phyloP scores from a whole-genome alignment of 208 protist genomes.

The Trypanosoma rangeli region DNA sequence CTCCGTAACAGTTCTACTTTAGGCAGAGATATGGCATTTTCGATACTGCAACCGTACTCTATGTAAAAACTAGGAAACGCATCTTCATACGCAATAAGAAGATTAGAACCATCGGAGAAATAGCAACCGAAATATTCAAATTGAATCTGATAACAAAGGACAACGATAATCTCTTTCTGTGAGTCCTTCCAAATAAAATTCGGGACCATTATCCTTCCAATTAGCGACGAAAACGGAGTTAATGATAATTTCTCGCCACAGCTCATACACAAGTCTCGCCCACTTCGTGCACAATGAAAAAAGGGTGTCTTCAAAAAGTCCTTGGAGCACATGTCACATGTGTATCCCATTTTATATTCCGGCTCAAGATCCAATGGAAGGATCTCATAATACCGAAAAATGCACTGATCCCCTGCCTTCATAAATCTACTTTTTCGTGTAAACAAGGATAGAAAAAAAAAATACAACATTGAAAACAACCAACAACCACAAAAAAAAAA shows the following conservation, averaged over 20 bases:
- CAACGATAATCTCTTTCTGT: slow-evolving; percentile 27
- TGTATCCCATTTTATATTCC: slow-evolving; percentile 33
- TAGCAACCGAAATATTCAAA: slow-evolving; percentile 95
- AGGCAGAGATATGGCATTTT: slow-evolving; percentile 1
- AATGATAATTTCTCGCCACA: slow-evolving; percentile 27
- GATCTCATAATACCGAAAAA: slow-evolving; percentile 36
- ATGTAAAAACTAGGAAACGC: slow-evolving; percentile 13
- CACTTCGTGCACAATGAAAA: slow-evolving; percentile 34
- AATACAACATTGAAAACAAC: background rate
- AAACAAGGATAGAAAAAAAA: background rate
- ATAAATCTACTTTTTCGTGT: background rate
- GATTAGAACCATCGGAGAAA: slow-evolving; percentile 30
- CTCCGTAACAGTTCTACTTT: slow-evolving; percentile 1
- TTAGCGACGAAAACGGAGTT: slow-evolving; percentile 16
- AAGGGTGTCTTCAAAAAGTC: slow-evolving; percentile 32
- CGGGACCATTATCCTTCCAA: slow-evolving; percentile 33
- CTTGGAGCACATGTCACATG: slow-evolving; percentile 41
- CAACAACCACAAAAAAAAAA: background rate
- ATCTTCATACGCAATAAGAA: slow-evolving; percentile 18
- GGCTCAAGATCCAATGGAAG: slow-evolving; percentile 35
- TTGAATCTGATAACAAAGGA: slow-evolving; percentile 94
- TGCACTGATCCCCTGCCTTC: slow-evolving; percentile 3
- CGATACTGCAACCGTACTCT: slow-evolving; percentile 1
- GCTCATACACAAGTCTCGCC: slow-evolving; percentile 32
- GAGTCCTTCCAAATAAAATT: slow-evolving; percentile 14